Conservation (phyloP, 345 rosid genomes). For the Salix arbutifolia region DNA sequence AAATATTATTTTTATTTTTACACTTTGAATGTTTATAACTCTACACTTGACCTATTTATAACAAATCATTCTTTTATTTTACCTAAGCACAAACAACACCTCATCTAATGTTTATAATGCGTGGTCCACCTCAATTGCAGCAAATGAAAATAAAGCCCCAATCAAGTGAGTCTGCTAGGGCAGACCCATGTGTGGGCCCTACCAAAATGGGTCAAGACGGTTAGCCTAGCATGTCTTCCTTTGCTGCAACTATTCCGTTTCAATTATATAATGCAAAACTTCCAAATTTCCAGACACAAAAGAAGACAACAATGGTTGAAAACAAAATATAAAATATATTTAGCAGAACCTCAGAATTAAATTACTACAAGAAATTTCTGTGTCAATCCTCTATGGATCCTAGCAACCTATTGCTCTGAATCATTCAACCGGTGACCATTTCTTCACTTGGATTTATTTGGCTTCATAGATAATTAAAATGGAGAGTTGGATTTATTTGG, state of each 20-base stretch:
- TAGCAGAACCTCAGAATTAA: background rate
- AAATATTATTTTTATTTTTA: no score
- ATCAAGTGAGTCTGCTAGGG: no score
- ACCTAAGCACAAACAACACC: no score
- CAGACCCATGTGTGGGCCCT: no score
- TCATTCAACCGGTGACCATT: slow-evolving; percentile 44
- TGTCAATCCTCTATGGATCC: slow-evolving; percentile 34
- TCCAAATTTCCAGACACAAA: slow-evolving; percentile 39
- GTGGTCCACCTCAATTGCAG: no score
- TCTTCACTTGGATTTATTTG: slow-evolving; percentile 20
- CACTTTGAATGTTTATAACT: no score
- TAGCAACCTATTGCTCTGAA: slow-evolving; percentile 37
- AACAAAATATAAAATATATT: background rate
- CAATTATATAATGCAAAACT: slow-evolving; percentile 23
- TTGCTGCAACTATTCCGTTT: slow-evolving; percentile 35
- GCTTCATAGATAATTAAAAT: background rate
- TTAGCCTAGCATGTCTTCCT: no score
- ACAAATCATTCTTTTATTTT: no score
- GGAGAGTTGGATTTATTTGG: slow-evolving; percentile 21
- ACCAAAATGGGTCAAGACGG: no score
- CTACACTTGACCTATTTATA: no score
- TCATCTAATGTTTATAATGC: no score
- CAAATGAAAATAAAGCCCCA: no score
- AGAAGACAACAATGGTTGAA: background rate
- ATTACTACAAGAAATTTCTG: slow-evolving; percentile 21